phyloP scores from a whole-genome alignment of 2,329 filamentous ascomycete genomes.

The Hypoxylon sp. region DNA sequence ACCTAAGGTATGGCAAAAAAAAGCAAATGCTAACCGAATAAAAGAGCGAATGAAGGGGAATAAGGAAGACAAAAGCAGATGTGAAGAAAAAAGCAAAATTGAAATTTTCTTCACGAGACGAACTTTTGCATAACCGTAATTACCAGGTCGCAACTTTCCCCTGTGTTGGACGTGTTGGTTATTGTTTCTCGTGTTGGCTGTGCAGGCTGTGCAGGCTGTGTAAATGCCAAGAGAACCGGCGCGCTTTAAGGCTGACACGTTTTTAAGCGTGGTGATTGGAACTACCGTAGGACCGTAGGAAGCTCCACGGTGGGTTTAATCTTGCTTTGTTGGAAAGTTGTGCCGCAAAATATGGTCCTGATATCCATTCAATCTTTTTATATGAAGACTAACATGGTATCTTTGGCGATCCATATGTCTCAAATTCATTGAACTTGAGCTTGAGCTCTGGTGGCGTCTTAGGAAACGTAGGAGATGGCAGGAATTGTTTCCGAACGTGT shows the following conservation, averaged over 20 bases:
- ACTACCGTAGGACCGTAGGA: no score
- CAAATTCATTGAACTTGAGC: background rate
- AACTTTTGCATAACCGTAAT: constrained; percentile 5
- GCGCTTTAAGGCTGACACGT: constrained; percentile 16
- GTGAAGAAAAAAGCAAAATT: background rate
- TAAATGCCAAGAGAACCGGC: constrained; percentile 32
- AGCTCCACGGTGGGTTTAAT: constrained; percentile 18
- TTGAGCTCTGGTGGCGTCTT: background rate
- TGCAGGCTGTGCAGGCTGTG: constrained; percentile 8
- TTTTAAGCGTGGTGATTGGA: constrained; percentile 11
- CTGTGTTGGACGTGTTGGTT: background rate
- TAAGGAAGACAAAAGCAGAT: constrained; percentile 2
- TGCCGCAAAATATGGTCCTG: background rate
- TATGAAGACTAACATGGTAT: constrained; percentile 5
- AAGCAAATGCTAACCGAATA: background rate
- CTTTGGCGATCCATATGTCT: constrained; percentile 2
- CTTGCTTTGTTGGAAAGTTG: background rate
- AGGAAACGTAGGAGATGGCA: constrained; percentile 1
- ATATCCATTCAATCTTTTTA: constrained; percentile 15
- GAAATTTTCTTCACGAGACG: background rate
- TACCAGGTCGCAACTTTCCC: constrained; percentile 1
- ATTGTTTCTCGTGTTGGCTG: no score
- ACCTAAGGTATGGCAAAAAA: background rate
- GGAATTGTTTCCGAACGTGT: constrained; percentile 1
- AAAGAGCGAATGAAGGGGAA: constrained; percentile 1